phyloP scores from a whole-genome alignment of 345 rosid genomes.

The Lepidium africanum region DNA sequence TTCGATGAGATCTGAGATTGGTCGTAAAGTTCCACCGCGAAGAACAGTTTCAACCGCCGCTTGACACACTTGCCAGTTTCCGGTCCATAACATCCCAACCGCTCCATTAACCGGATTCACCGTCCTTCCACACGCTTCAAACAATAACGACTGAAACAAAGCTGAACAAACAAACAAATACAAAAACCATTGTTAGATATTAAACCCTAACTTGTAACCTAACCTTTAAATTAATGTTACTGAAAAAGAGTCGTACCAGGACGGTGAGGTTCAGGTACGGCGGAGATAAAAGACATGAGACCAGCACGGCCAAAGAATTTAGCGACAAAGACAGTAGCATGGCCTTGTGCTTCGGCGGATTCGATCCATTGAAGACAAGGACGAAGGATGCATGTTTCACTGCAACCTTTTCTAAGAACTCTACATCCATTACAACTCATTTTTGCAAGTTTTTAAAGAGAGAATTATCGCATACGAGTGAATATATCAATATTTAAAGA shows the following conservation, averaged over 20 bases:
- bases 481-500: neutral
- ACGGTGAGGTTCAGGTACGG: conserved; percentile 77
- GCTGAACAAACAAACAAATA: conserved; percentile 21
- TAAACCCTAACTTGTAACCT: neutral
- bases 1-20: conserved; percentile 23
- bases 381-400: conserved; percentile 84
- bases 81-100: conserved; percentile 55
- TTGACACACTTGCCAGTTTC: conserved; percentile 60
- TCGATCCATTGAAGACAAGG: conserved; percentile 95
- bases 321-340: conserved; percentile 93
- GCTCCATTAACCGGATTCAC: conserved; percentile 63
- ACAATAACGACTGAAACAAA: conserved; percentile 58
- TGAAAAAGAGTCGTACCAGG: conserved; percentile 41
- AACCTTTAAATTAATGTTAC: neutral
- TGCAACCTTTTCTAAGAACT: conserved; percentile 90
- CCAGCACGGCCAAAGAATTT: conserved; percentile 99
- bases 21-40: conserved; percentile 43
- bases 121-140: conserved; percentile 60
- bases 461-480: neutral
- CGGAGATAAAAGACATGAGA: conserved; percentile 90
- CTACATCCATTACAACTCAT: conserved; percentile 97
- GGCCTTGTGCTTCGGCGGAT: conserved; percentile 80
- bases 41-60: conserved; percentile 51
- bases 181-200: neutral
- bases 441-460: neutral